Base-by-base conservation (phyloP, 2,329 filamentous ascomycete genomes). In the Myriangium duriaei region DNA sequence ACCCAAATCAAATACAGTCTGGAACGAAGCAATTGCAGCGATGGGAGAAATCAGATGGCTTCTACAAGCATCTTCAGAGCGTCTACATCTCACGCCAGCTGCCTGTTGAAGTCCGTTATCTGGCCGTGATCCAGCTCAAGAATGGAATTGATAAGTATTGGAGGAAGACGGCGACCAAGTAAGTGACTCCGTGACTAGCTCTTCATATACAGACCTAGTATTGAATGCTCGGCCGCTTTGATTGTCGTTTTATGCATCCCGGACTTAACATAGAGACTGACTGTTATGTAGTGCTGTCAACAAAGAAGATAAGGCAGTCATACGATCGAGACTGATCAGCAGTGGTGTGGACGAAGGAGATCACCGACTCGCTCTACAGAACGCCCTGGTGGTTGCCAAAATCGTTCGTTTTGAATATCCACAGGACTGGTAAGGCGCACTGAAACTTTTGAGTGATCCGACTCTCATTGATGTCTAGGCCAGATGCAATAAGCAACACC, bases 141-240 rank as follows among this genome's bases (percentile, higher is more conserved):
- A 95, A 96, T 58, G 91, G 87, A 39, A 87, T 96, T 59, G 88
- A 96, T 56, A 86, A 81, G 55, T 85, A 86, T 59, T 98, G 91
- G 91, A 74, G 91, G 54, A 84, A 70, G 55, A 82, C 81, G 21
- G 76, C 83, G 34, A 72, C 81, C 40, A 76, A 79, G 55, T 72
- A 74, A 17, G 58, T 34, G 14, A 11, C 3, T 28, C 6, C 11
- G 21, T 26, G 21, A n/a, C 21, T 7, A 7, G n/a, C n/a, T 7
- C 7, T 26, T 26, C 7, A 26, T 26, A 7, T n/a, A n/a, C n/a
- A n/a, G n/a, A n/a, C n/a, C n/a, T n/a, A n/a, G n/a, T n/a, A n/a
- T n/a, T n/a, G n/a, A n/a, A n/a, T n/a, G n/a, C n/a, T n/a, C n/a
- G n/a, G n/a, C n/a, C n/a, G n/a, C n/a, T n/a, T n/a, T n/a, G n/a